These are phyloP conservation scores for Xylaria intraflava DNA, from an alignment of 495 filamentous ascomycete species.

Conservation along the genomic window DNA sequence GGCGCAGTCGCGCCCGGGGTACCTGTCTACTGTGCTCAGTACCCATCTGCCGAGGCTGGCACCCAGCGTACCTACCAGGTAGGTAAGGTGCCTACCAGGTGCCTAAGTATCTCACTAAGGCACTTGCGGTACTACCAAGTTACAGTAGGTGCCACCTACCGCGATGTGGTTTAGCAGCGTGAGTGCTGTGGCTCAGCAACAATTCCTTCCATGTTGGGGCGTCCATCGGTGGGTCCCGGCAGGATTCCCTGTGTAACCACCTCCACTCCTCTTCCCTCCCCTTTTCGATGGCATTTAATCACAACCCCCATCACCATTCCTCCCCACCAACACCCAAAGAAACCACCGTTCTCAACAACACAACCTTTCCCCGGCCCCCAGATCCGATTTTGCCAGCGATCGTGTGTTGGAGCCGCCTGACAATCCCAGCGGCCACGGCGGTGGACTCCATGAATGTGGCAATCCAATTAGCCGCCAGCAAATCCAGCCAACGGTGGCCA, in stretches of 20 bases:
- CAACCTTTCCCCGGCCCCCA: background rate
- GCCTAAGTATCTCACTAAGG: no score
- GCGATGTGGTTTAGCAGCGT: no score
- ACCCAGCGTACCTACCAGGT: no score
- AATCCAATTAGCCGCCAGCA: constrained; percentile 3
- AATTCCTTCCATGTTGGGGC: no score
- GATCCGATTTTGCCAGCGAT: background rate
- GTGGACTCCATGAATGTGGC: constrained; percentile 3
- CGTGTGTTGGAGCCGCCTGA: background rate
- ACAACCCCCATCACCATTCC: background rate
- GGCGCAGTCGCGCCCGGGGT: no score
- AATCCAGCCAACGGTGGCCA: constrained; percentile 3
- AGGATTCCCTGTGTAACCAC: background rate
- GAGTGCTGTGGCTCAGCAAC: no score
- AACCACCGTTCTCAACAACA: background rate
- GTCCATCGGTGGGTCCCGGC: no score
- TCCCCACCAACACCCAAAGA: constrained; percentile 1
- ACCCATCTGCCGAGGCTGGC: no score
- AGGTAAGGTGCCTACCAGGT: no score
- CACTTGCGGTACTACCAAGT: no score
- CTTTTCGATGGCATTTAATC: constrained; percentile 5
- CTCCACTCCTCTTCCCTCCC: constrained; percentile 7
- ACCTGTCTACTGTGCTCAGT: no score
- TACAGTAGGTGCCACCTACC: no score
- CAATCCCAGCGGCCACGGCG: background rate